Percentiles rank a stretch among this genome's conserved stretches.
These are phyloP conservation scores for Didymella keratinophila DNA, from an alignment of 2,329 filamentous ascomycete species.

Conservation along the genomic window DNA sequence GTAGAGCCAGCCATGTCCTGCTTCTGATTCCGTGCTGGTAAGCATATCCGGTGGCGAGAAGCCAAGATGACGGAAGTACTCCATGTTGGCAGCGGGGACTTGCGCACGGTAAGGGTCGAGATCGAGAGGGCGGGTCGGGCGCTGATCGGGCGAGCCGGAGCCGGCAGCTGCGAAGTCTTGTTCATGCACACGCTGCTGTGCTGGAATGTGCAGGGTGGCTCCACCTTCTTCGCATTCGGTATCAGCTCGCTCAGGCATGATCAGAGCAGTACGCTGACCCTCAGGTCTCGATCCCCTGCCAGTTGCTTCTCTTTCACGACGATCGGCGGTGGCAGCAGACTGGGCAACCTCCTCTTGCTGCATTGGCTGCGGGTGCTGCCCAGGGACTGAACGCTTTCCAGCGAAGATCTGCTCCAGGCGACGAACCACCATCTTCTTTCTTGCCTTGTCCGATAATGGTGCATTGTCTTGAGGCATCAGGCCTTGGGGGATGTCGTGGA, in stretches of 20 bases:
- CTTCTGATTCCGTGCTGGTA: slow-evolving; percentile 61
- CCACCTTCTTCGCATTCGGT: slow-evolving; percentile 23
- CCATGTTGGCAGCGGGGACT: slow-evolving; percentile 77
- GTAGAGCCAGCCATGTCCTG: slow-evolving; percentile 82
- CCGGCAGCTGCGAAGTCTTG: slow-evolving; percentile 43
- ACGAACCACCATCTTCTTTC: slow-evolving; percentile 78
- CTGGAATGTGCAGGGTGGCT: slow-evolving; percentile 15
- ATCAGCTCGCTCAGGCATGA: slow-evolving; percentile 46
- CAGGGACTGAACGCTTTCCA: slow-evolving; percentile 64
- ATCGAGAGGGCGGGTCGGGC: slow-evolving; percentile 78
- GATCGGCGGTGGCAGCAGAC: slow-evolving; percentile 59
- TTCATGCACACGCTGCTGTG: slow-evolving; percentile 34
- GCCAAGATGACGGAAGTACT: slow-evolving; percentile 79
- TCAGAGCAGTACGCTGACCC: slow-evolving; percentile 57
- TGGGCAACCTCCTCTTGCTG: slow-evolving; percentile 66
- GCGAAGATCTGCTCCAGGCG: slow-evolving; percentile 84
- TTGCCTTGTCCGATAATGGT: slow-evolving; percentile 74
- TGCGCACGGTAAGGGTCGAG: slow-evolving; percentile 81
- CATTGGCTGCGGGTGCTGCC: slow-evolving; percentile 58
- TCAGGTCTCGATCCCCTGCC: slow-evolving; percentile 49
- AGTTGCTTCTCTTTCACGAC: slow-evolving; percentile 50
- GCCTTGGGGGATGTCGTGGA: slow-evolving; percentile 75
- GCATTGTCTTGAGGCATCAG: slow-evolving; percentile 67
- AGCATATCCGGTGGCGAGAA: slow-evolving; percentile 67
- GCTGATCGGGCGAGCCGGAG: slow-evolving; percentile 67